phyloP scores from a whole-genome alignment of 768 basidiomycete genomes.

The Galerina sulciceps region DNA sequence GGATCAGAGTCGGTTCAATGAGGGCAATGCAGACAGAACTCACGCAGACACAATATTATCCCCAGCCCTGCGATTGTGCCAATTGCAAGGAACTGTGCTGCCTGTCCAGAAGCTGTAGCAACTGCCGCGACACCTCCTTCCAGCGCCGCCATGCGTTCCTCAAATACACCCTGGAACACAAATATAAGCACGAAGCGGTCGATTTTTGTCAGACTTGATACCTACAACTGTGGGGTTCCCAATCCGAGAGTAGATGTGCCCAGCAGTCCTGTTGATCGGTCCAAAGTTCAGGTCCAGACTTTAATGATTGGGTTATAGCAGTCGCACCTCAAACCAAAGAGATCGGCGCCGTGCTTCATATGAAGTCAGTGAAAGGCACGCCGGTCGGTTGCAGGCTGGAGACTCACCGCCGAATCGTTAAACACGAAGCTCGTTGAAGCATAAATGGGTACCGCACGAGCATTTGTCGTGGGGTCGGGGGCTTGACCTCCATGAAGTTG shows the following conservation, averaged over 20 bases:
- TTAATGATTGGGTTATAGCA: no score
- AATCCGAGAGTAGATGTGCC: conserved; percentile 71
- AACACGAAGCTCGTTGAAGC: conserved; percentile 72
- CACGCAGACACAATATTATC: conserved; percentile 79
- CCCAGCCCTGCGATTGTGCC: conserved; percentile 60
- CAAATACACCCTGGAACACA: conserved; percentile 67
- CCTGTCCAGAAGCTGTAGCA: conserved; percentile 74
- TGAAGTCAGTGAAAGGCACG: background rate
- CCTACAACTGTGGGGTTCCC: conserved; percentile 69
- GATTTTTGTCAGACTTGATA: conserved; percentile 9
- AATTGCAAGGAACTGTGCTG: conserved; percentile 78
- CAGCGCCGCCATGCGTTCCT: conserved; percentile 76
- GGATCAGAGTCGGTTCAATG: no score
- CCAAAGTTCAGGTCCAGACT: background rate
- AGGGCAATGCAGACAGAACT: no score
- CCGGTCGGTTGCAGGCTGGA: background rate
- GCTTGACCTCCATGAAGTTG: no score
- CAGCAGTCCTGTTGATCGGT: conserved; percentile 42
- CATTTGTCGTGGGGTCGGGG: conserved; percentile 63
- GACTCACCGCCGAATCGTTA: conserved; percentile 61
- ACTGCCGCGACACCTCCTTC: conserved; percentile 81
- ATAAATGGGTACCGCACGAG: conserved; percentile 78
- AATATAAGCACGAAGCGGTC: background rate
- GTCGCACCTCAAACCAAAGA: conserved; percentile 64
- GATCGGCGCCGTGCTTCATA: conserved; percentile 67